Evolutionary conservation across 2,329 filamentous ascomycete species (phyloP), one percentile per base, ranked within the genome.

Genomic region (Aspergillus neotritici): DNA sequence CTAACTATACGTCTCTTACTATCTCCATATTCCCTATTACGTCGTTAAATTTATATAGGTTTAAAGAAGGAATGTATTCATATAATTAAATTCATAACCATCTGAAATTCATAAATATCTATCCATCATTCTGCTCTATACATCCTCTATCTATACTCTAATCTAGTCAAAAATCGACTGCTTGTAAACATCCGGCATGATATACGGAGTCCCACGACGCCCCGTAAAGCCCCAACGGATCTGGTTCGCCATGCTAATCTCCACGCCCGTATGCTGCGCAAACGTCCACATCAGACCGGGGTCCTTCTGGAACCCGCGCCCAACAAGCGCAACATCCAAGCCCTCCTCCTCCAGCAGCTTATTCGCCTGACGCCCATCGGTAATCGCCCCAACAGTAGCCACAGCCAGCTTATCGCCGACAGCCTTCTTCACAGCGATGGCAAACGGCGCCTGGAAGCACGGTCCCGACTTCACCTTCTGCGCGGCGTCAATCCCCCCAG

Each of bases 221-320:
- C 40, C 37, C 4, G 52, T 52, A 28, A 80, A 79, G 8, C 74
- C 76, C 77, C 77, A 80, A n/a, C 76, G 65, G 38, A 80, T 80
- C 66, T 94, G 87, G 51, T 80, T 80, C 1, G 88, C 79, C 78
- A 83, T 84, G 54, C 83, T 72, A 4, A 90, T 79, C 45, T 80
- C 70, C 3, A 90, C 80, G 8, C 79, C 81, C 28, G 94, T 70
- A 51, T 88, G 78, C 48, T 86, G 77, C 0, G 87, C 89, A 49
- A 79, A 83, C 29, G 78, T 75, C 66, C 87, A 80, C 7, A 88
- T 84, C 60, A 89, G 81, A 45, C 86, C 82, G 0, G 89, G 86
- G 59, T 94, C 87, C 62, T 87, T 80, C 68, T 94, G 74, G 66
- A 93, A 93, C 58, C 85, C 83, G 43, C 87, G 75, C 0, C 79